Evolutionary conservation across 805 yeast genomes (phyloP).

Genomic region (Wickerhamiella galacta): DNA sequence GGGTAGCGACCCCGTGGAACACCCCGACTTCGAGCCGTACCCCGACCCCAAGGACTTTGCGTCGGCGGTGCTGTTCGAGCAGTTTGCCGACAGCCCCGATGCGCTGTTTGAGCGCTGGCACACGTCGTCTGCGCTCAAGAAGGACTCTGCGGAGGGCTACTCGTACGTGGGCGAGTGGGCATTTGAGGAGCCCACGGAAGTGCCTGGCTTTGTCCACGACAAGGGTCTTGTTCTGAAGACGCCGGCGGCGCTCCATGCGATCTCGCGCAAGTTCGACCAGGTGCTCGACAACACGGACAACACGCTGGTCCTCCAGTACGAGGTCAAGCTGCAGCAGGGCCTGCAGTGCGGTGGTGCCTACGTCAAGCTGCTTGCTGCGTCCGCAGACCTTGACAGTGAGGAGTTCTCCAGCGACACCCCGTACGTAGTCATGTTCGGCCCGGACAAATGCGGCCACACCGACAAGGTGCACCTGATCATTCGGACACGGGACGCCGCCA

Average conservation of each 20-base stretch:
- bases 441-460: conserved; percentile 72
- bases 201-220: conserved; percentile 49
- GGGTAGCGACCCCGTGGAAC: conserved; percentile 10
- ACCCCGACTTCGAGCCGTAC: conserved; percentile 16
- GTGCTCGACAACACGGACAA: conserved; percentile 44
- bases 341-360: conserved; percentile 83
- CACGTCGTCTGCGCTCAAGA: conserved; percentile 33
- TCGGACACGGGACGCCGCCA: conserved; percentile 36
- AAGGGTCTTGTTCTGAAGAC: conserved; percentile 61
- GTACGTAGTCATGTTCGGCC: conserved; percentile 85
- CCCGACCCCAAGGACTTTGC: conserved; percentile 12
- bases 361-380: conserved; percentile 46
- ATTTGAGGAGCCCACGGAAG: conserved; percentile 41
- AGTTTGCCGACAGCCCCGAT: conserved; percentile 24
- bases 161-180: conserved; percentile 63
- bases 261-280: conserved; percentile 41
- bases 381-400: conserved; percentile 23
- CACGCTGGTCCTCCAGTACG: conserved; percentile 74
- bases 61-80: conserved; percentile 17
- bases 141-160: conserved; percentile 31
- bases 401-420: conserved; percentile 52
- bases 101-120: conserved; percentile 30
- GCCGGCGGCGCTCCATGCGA: conserved; percentile 70
- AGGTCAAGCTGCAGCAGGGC: conserved; percentile 67
- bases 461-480: conserved; percentile 70